Percentiles rank a stretch among this genome's conserved stretches.
Evolutionary conservation across 2,329 filamentous ascomycete species (phyloP).

Genomic region (Colletotrichum shisoi): DNA sequence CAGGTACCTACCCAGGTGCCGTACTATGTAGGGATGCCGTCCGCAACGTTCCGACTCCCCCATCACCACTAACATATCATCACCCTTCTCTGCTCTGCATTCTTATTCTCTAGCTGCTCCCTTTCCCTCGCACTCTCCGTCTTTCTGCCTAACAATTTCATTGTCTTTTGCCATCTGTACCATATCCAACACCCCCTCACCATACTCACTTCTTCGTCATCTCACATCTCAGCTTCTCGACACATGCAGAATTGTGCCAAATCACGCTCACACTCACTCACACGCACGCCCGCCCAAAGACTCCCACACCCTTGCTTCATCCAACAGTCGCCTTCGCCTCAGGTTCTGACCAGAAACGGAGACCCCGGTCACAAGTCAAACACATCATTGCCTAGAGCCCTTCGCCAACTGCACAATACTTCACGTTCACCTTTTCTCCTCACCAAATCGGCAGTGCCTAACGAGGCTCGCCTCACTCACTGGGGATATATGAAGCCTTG

Average conservation of each 20-base stretch:
- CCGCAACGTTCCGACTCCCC: conserved; percentile 14
- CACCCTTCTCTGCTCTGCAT: conserved; percentile 1
- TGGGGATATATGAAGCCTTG: conserved; percentile 35
- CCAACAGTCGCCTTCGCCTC: conserved; percentile 33
- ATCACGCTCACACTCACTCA: conserved; percentile 3
- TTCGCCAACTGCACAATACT: conserved; percentile 29
- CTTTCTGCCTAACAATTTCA: conserved; percentile 22
- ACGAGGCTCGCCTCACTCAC: conserved; percentile 1
- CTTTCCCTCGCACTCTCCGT: conserved; percentile 3
- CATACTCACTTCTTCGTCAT: conserved; percentile 24
- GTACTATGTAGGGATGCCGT: too few species aligned
- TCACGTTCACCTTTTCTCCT: conserved; percentile 19
- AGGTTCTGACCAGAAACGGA: conserved; percentile 23
- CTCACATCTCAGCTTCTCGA: conserved; percentile 20
- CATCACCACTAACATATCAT: conserved; percentile 16
- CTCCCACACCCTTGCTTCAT: conserved; percentile 31
- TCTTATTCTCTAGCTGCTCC: neutral
- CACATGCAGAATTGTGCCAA: conserved; percentile 17
- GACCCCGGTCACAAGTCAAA: conserved; percentile 27
- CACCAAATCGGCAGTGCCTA: conserved; percentile 16
- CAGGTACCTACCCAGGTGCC: neutral
- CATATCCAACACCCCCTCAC: conserved; percentile 6
- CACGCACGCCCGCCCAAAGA: neutral
- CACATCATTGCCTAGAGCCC: conserved; percentile 30
- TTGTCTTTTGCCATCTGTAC: conserved; percentile 12